Conservation (phyloP, 345 rosid genomes). For the rapeseed (Brassica napus) region Da-Ae NC_063447.1:32783001-32783500, state of each 20-base stretch:
- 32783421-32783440: neutral
- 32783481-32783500: conserved; percentile 78
- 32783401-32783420: neutral
- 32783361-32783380: conserved; percentile 85
- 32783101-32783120: conserved; percentile 46
- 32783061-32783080: conserved; percentile 33
- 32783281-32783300: conserved; percentile 67
- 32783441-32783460: conserved; percentile 19
- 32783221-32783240: neutral
- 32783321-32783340: conserved; percentile 74
- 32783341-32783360: conserved; percentile 83
- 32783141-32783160: conserved; percentile 6
- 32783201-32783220: neutral
- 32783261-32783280: conserved; percentile 48
- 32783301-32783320: conserved; percentile 54
- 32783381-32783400: conserved; percentile 55
- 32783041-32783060: conserved; percentile 32
- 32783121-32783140: neutral
- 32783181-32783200: conserved; percentile 55
- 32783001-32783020: conserved; percentile 43
- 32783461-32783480: conserved; percentile 63
- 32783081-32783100: conserved; percentile 41
- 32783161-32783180: conserved; percentile 54
- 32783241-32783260: neutral
- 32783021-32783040: conserved; percentile 34